A percentile compares a stretch with the other conserved stretches of the same genome.
Evolutionary conservation across 257 asterid genomes (phyloP).

Genomic region (Plantago elongata): DNA sequence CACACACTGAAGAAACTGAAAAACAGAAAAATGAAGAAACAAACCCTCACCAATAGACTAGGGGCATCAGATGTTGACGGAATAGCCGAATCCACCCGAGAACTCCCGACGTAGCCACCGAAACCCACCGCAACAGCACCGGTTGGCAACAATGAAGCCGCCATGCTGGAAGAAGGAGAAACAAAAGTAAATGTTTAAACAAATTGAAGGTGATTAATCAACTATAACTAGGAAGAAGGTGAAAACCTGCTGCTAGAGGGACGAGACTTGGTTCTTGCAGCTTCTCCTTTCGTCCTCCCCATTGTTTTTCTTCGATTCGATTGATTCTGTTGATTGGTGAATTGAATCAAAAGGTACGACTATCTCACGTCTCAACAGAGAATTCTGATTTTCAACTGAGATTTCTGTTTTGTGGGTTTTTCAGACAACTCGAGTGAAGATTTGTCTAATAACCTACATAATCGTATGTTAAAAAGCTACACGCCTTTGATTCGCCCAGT

Average conservation of each 20-base stretch:
- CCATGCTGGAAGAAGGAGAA: constrained; percentile 50
- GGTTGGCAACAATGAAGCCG: constrained; percentile 89
- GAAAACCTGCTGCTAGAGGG: constrained; percentile 97
- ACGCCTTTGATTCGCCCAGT: too few species aligned
- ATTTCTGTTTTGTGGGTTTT: too few species aligned
- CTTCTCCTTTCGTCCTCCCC: constrained; percentile 98
- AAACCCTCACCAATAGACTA: constrained; percentile 41
- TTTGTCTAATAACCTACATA: too few species aligned
- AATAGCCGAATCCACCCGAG: constrained; percentile 69
- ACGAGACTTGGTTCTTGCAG: constrained; percentile 91
- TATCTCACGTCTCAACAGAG: too few species aligned
- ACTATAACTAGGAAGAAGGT: neutral
- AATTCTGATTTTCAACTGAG: too few species aligned
- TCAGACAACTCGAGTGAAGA: too few species aligned
- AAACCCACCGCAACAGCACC: constrained; percentile 71
- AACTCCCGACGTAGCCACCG: constrained; percentile 90
- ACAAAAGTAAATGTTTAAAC: neutral
- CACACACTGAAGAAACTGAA: neutral
- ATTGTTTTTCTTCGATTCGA: constrained; percentile 27
- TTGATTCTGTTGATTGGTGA: neutral
- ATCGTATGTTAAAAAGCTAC: too few species aligned
- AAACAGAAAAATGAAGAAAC: constrained; percentile 1
- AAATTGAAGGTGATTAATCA: neutral
- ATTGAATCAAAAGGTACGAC: neutral
- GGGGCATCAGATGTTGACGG: constrained; percentile 52